These are phyloP conservation scores for Gynochthodes officinalis DNA, from an alignment of 257 asterid genomes.

Conservation along the genomic window DNA sequence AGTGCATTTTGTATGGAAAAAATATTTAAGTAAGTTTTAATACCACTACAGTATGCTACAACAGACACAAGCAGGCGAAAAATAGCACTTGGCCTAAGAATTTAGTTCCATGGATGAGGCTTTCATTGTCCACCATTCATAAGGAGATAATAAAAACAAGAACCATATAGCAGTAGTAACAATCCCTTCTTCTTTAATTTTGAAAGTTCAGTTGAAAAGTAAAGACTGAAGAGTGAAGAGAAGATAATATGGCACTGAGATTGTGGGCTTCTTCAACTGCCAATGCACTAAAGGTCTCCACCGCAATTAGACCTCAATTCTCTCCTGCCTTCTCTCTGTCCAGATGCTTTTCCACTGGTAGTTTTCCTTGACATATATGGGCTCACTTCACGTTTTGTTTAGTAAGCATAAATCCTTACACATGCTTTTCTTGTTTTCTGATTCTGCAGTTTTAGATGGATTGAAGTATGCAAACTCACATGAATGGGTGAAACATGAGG, in stretches of 20 bases:
- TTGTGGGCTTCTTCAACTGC: slow-evolving; percentile 99
- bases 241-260: slow-evolving; percentile 63
- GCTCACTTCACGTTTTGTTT: not conserved
- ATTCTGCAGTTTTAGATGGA: slow-evolving; percentile 65
- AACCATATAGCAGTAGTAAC: slow-evolving; percentile 8
- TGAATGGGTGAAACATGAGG: slow-evolving; percentile 96
- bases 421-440: no score
- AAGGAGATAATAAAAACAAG: slow-evolving; percentile 37
- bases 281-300: slow-evolving; percentile 70
- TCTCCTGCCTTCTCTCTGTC: slow-evolving; percentile 65
- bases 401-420: no score
- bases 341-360: slow-evolving; percentile 79
- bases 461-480: slow-evolving; percentile 72
- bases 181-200: not conserved
- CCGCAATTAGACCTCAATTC: slow-evolving; percentile 31
- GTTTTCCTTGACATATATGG: not conserved
- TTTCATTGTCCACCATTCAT: slow-evolving; percentile 70
- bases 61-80: not conserved
- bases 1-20: no score
- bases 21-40: not conserved
- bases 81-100: not conserved
- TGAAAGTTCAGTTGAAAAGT: slow-evolving; percentile 4
- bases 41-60: no score
- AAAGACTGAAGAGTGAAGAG: not conserved
- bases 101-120: slow-evolving; percentile 52